Evolutionary conservation across 139 green algal genomes (phyloP), one percentile per base, ranked within the genome.

Genomic region (Ostreobium quekettii): DNA sequence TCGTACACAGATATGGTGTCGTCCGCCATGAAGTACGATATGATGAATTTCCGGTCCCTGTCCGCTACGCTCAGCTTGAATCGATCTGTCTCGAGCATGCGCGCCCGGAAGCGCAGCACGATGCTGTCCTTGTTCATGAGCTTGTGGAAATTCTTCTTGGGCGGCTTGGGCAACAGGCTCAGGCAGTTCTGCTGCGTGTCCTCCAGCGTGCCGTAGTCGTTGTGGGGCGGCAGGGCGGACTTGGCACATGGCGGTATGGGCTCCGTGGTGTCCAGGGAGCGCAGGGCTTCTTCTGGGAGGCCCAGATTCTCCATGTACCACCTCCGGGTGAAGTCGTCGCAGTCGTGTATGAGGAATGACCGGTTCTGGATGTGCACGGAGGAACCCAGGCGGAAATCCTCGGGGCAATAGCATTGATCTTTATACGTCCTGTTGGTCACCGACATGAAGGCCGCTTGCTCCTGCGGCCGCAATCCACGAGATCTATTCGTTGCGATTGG

Each of bases 1-100:
- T 98, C 92, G 71, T 91, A 98, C 47, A 96, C 77, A n/a, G 63
- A 67, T n/a, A 87, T 72, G 46, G 82, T 94, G 78, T 96, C 87
- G 67, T 97, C 87, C 37, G 85, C 85, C 71, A 90, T 74, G 75
- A 93, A 97, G 81, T 93, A 96, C 24, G 78, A 86, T 31, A 98
- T 47, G 60, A 97, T 83, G 73, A 98, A 97, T 11, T 72, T 70
- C 35, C 92, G 82, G 15, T 81, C 75, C 39, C 35, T n/a, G 60
- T 88, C 79, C 28, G 64, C 58, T 36, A 62, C 65, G 35, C 24
- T 72, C 48, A 80, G 73, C 48, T 80, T 80, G 73, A 80, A 78
- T 7, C 48, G 82, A 32, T 81, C 58, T 3, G 76, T 84, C 56
- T 85, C 76, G 31, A 79, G 49, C 38, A 90, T 76, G 24, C 48